These are phyloP conservation scores for Linderina pennispora DNA, from an alignment of 192 early-diverging fungal genomes.

Conservation along the genomic window DNA sequence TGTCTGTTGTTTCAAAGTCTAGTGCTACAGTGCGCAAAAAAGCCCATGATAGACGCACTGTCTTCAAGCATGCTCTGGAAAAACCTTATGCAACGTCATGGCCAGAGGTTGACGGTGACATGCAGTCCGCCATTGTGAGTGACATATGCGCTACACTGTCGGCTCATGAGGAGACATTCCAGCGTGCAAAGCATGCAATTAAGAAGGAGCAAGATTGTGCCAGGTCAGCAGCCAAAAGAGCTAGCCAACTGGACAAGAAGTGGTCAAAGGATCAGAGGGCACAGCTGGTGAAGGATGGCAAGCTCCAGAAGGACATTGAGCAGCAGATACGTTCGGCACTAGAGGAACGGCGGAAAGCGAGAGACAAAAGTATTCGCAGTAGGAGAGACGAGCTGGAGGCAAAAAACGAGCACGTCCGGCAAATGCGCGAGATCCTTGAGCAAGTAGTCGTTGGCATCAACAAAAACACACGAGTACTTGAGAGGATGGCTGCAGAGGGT, in stretches of 20 bases:
- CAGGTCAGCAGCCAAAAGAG: constrained; percentile 3
- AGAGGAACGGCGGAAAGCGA: background rate
- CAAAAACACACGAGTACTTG: constrained; percentile 29
- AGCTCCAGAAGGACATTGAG: background rate
- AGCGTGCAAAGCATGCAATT: constrained; percentile 14
- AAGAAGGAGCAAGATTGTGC: constrained; percentile 9
- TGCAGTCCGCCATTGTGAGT: constrained; percentile 11
- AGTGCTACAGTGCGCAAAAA: constrained; percentile 12
- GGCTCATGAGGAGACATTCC: constrained; percentile 24
- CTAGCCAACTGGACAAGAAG: background rate
- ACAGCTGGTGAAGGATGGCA: too few relatives aligned
- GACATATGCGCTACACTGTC: constrained; percentile 19
- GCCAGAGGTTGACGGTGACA: constrained; percentile 11
- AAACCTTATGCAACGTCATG: constrained; percentile 32
- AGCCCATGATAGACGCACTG: constrained; percentile 17
- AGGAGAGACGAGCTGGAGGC: background rate
- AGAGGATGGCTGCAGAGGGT: constrained; percentile 10
- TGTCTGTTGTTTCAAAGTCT: constrained; percentile 11
- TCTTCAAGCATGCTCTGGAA: constrained; percentile 40
- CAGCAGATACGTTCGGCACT: background rate
- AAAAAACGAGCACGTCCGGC: background rate
- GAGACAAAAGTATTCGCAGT: background rate
- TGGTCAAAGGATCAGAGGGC: too few relatives aligned
- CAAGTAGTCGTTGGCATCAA: constrained; percentile 36
- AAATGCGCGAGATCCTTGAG: constrained; percentile 9